phyloP scores from a whole-genome alignment of 495 filamentous ascomycete species.

The Parmelia sp. region DNA sequence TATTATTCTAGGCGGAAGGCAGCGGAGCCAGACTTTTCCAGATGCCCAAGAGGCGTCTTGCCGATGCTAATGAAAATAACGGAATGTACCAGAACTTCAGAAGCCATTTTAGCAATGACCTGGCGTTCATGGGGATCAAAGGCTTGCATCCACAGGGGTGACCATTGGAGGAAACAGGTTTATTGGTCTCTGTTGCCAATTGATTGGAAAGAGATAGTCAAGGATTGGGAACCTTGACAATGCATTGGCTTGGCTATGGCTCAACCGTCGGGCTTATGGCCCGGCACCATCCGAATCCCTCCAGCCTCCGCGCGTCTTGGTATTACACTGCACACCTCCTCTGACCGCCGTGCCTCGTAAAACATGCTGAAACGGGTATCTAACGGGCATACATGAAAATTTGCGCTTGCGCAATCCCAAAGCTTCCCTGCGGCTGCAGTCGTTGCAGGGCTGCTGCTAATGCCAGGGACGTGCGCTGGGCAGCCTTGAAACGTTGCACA shows the following conservation, averaged over 20 bases:
- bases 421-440: background rate
- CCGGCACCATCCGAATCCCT: background rate
- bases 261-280: background rate
- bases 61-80: background rate
- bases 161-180: background rate
- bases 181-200: background rate
- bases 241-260: background rate
- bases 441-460: background rate
- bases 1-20: background rate
- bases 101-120: background rate
- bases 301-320: background rate
- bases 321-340: background rate
- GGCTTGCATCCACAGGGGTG: background rate
- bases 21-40: background rate
- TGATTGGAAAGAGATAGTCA: background rate
- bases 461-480: background rate
- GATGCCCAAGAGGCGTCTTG: background rate
- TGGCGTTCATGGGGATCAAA: background rate
- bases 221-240: background rate
- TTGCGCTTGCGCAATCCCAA: constrained; percentile 5
- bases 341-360: background rate
- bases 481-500: background rate
- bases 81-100: background rate
- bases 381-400: constrained; percentile 2
- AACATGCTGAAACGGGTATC: background rate